Base-by-base conservation (phyloP, 1,284 basidiomycete species). In the Hymenochaete sp. region DNA sequence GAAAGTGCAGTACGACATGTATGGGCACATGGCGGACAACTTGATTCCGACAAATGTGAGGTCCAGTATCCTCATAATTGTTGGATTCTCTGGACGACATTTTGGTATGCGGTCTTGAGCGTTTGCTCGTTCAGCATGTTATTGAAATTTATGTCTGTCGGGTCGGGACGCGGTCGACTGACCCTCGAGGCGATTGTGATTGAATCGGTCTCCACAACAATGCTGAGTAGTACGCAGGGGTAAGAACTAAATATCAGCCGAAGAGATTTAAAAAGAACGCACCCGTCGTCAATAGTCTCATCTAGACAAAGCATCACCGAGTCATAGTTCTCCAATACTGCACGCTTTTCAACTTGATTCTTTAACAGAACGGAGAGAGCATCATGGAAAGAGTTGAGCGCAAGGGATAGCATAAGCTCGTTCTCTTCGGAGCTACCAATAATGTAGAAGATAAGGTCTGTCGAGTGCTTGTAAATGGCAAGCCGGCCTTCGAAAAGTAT, bases 51-150 rank as follows among this genome's bases (percentile, higher is more conserved):
- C n/a, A n/a, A n/a, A n/a, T n/a, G n/a, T n/a, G n/a, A n/a, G n/a
- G n/a, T n/a, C n/a, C n/a, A n/a, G n/a, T n/a, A n/a, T n/a, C n/a
- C n/a, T n/a, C 66, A 76, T 45, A 76, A 63, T 56, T 73, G 71
- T 41, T 68, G 68, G 53, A 82, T 79, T 42, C 74, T 67, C 61
- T 81, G 77, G 53, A 77, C 72, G 56, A 96, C 80, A 2, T 86
- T 91, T 62, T 91, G 87, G 66, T 93, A 91, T 28, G 91, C 91
- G 59, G 73, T 92, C 75, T 95, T 73, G 52, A 96, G 73, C 3
- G 91, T 95, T 67, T 98, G 93, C 67, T 99, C 96, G 72, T 98
- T 98, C 74, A 98, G 96, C 52, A 96, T 88, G n/a, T n/a, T n/a
- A n/a, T n/a, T n/a, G n/a, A n/a, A n/a, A n/a, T n/a, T n/a, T 54